These are phyloP conservation scores for Pyrus betulifolia DNA, from an alignment of 306 rosid genomes.

Conservation along the genomic window DNA sequence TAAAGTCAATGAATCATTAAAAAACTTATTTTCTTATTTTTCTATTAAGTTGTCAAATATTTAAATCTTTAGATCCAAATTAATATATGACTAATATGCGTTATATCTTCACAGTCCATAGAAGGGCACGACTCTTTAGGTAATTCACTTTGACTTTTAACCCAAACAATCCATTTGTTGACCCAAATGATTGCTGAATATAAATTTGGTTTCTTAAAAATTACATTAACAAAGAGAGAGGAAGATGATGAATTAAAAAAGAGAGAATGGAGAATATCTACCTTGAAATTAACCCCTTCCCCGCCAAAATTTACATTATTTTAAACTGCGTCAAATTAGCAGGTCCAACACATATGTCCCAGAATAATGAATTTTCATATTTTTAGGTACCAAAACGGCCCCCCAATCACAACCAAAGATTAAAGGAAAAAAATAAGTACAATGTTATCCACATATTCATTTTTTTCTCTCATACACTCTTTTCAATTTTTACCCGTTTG, in stretches of 20 bases:
- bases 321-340: neutral
- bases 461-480: too few relatives aligned
- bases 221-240: slow-evolving; percentile 2
- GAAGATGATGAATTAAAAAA: neutral
- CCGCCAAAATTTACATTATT: neutral
- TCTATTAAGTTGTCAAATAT: too few relatives aligned
- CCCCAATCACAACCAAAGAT: neutral
- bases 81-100: too few relatives aligned
- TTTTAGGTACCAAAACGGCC: neutral
- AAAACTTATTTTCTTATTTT: too few relatives aligned
- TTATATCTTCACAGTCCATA: too few relatives aligned
- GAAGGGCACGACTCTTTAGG: too few relatives aligned
- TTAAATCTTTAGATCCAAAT: too few relatives aligned
- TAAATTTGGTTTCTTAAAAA: slow-evolving; percentile 13
- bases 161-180: slow-evolving; percentile 17
- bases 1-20: too few relatives aligned
- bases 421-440: neutral
- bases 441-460: too few relatives aligned
- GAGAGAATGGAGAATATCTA: slow-evolving; percentile 7
- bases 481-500: rapidly evolving
- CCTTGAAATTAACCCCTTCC: slow-evolving; percentile 10
- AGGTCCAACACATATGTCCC: neutral
- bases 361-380: neutral
- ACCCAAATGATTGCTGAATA: slow-evolving; percentile 36
- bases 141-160: slow-evolving; percentile 26